Base-by-base conservation (phyloP, 2,329 filamentous ascomycete genomes). In the Calcarisporium arbuscula region DNA sequence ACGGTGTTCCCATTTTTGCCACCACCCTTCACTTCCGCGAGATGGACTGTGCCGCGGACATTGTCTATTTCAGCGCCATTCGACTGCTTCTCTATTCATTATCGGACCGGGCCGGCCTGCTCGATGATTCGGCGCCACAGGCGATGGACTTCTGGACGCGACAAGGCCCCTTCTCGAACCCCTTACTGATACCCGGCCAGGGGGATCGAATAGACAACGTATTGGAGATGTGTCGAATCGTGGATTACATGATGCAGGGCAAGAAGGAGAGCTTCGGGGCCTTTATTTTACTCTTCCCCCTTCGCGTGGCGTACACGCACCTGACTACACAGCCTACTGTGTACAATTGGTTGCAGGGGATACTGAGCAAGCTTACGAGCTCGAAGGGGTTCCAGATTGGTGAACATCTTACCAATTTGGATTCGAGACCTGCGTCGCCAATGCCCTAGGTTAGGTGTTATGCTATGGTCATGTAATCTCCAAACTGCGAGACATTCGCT, bases 191-290 rank as follows among this genome's bases (percentile, higher is more conserved):
- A 2, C 36, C 36, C 5, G 36, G 36, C 10, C 17, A 30, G 12
- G 36, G 36, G 12, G 34, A 16, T 6, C 19, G 30, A 9, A 32
- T 34, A 10, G 26, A 30, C 5, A 30, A 38, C 18, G 36, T 28
- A 9, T 19, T 38, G 31, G 36, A 38, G 26, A 38, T 38, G 12
- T 38, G 36, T 17, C 36, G 36, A 15, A 38, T 38, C 14, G 36
- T 38, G 21, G 31, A 38, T 18, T 38, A 38, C 20, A 30, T 38
- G 8, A 33, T 38, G 23, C 30, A 30, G 7, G 36, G 36, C 15
- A 32, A 38, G 31, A 30, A 38, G 27, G 34, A 34, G 16, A 34
- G 34, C n/a, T 32, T 34, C 27, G 36, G 36, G 5, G 36, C 36
- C 6, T 38, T 30, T n/a, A 38, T 38, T 9, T 28, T 38, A 5